Evolutionary conservation across 768 basidiomycete species (phyloP).

Genomic region (Naganishia randhawae): DNA sequence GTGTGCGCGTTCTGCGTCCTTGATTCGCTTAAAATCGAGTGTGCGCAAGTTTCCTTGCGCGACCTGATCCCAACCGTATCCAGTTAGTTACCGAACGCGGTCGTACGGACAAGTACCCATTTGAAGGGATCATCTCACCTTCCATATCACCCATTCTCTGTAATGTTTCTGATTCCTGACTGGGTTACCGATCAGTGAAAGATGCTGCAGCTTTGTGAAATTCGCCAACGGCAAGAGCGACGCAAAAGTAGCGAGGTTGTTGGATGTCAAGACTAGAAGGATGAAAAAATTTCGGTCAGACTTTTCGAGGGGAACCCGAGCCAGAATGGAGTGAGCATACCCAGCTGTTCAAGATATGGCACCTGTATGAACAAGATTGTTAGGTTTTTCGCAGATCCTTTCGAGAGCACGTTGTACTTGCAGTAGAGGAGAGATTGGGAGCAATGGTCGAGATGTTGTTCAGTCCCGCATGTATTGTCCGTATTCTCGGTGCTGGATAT

Average conservation of each 20-base stretch:
- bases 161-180: slow-evolving; percentile 48
- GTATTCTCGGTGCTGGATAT: slow-evolving; percentile 42
- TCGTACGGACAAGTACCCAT: not conserved
- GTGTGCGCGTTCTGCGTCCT: slow-evolving; percentile 42
- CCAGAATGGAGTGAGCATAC: slow-evolving; percentile 34
- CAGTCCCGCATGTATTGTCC: slow-evolving; percentile 42
- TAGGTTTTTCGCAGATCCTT: not conserved
- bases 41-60: slow-evolving; percentile 42
- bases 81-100: not conserved
- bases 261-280: slow-evolving; percentile 45
- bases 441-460: slow-evolving; percentile 49
- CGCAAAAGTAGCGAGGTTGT: slow-evolving; percentile 47
- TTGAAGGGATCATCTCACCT: too few species aligned
- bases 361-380: slow-evolving; percentile 34
- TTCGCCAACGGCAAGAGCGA: slow-evolving; percentile 47
- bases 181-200: slow-evolving; percentile 48
- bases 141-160: slow-evolving; percentile 48
- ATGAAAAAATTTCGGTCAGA: slow-evolving; percentile 9
- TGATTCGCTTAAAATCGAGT: slow-evolving; percentile 51
- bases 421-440: slow-evolving; percentile 42
- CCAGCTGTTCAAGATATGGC: slow-evolving; percentile 49
- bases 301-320: not conserved
- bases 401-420: slow-evolving; percentile 27
- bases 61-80: slow-evolving; percentile 21
- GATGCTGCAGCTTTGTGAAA: slow-evolving; percentile 44